Evolutionary conservation across 306 rosid genomes (phyloP).

Genomic region (Ammopiptanthus mongolicus): DNA sequence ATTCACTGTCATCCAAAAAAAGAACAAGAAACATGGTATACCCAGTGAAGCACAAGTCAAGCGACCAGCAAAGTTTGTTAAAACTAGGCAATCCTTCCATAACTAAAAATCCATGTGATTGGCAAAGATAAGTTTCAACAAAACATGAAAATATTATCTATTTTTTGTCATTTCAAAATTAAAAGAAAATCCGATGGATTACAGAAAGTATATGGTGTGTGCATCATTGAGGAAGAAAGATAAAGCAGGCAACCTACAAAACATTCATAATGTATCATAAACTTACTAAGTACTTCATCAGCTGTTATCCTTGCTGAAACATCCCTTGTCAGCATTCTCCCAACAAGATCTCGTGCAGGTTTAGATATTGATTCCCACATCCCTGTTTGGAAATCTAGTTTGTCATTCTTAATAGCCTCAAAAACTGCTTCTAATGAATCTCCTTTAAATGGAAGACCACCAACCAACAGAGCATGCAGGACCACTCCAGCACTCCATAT

Average conservation of each 20-base stretch:
- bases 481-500: constrained; percentile 84
- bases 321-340: constrained; percentile 95
- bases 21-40: not conserved
- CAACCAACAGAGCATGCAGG: constrained; percentile 60
- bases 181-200: not conserved
- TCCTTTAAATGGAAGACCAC: constrained; percentile 66
- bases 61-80: not conserved
- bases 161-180: constrained; percentile 1
- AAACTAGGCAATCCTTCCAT: not conserved
- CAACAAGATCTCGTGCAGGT: constrained; percentile 88
- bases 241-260: not conserved
- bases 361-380: constrained; percentile 81
- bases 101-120: not conserved
- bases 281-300: constrained; percentile 95
- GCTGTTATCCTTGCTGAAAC: constrained; percentile 84
- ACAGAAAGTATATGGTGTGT: not conserved
- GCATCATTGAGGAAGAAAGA: constrained; percentile 1
- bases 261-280: constrained; percentile 2
- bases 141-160: not conserved
- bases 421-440: constrained; percentile 61
- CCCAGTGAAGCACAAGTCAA: not conserved
- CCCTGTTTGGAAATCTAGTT: constrained; percentile 77
- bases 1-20: too few species aligned
- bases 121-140: not conserved
- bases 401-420: constrained; percentile 74